Evolutionary conservation across 345 rosid genomes (phyloP).

Genomic region (Cardamine resedifolia): DNA sequence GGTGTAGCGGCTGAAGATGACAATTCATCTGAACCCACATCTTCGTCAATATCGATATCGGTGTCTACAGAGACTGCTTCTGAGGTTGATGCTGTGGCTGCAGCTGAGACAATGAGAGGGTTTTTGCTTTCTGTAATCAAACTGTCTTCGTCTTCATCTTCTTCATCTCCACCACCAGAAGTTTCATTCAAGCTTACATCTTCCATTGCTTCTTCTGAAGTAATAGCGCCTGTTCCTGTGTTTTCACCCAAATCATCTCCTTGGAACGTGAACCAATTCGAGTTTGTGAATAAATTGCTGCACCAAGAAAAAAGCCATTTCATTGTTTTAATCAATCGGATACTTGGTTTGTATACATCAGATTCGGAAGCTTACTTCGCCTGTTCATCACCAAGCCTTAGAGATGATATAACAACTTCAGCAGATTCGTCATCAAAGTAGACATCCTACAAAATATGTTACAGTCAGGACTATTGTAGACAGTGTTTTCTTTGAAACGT

Average conservation of each 20-base stretch:
- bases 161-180: slow-evolving; percentile 68
- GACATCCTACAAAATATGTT: slow-evolving; percentile 61
- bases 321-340: neutral
- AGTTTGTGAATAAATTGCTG: slow-evolving; percentile 85
- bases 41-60: slow-evolving; percentile 55
- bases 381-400: slow-evolving; percentile 96
- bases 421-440: slow-evolving; percentile 96
- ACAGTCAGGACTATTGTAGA: slow-evolving; percentile 10
- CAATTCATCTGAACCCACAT: slow-evolving; percentile 54
- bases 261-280: slow-evolving; percentile 98
- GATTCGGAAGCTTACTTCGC: slow-evolving; percentile 57
- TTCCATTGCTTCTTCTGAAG: slow-evolving; percentile 71
- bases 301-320: slow-evolving; percentile 21
- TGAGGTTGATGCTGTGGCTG: slow-evolving; percentile 36
- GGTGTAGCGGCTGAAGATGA: slow-evolving; percentile 50
- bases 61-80: slow-evolving; percentile 33
- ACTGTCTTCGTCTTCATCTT: slow-evolving; percentile 56
- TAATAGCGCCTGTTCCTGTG: slow-evolving; percentile 52
- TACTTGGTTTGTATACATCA: neutral
- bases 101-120: slow-evolving; percentile 12
- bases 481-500: neutral
- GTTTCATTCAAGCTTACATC: slow-evolving; percentile 73
- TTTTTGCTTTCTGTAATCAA: slow-evolving; percentile 44
- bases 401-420: slow-evolving; percentile 93
- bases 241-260: slow-evolving; percentile 62